Evolutionary conservation across 768 basidiomycete species (phyloP), one percentile per base, ranked within the genome.

Genomic region (Naganishia kalamii): DNA sequence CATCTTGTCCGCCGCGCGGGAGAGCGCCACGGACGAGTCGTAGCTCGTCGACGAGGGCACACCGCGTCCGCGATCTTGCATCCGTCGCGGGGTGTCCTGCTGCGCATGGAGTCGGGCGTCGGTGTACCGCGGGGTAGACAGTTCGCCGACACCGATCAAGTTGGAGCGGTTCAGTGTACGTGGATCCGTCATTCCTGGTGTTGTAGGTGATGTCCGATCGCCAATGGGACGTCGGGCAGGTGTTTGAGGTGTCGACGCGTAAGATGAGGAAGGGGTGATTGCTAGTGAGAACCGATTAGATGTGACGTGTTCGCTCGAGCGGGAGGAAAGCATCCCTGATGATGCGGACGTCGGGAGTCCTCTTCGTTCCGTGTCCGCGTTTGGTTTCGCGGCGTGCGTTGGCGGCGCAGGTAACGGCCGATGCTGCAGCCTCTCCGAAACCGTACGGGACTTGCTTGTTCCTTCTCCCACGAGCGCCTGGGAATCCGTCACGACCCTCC

Each of bases 111-210:
- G 15, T 33, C 33, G 46, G 3, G 43, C 63, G 33, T 64, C 29
- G 13, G n/a, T 66, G 93, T 92, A 99, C 67, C 92, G 85, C 51
- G 96, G 96, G n/a, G 96, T 99, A 21, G 92, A 82, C 33, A 98
- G 84, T 79, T 99, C 96, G 40, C 96, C 96, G 5, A 98, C 89
- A 27, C 96, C 96, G 60, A 98, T 85, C 43, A 98, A 85, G 40
- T 86, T 88, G 19, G 85, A 83, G 65, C 96, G 83, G 80, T 98
- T 92, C n/a, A 79, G 73, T 67, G 70, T 66, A 15, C 65, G 63
- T 4, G 77, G 77, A 52, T 76, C 74, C 7, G 69, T 63, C 4
- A 69, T 63, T 27, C 71, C 73, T 6, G 77, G 77, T 6, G 73
- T 74, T 8, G 65, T n/a, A 13, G 73, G 71, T 47, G 63, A 64